phyloP scores from a whole-genome alignment of 1,284 basidiomycete species.

The Rhodotorula sp. region DNA sequence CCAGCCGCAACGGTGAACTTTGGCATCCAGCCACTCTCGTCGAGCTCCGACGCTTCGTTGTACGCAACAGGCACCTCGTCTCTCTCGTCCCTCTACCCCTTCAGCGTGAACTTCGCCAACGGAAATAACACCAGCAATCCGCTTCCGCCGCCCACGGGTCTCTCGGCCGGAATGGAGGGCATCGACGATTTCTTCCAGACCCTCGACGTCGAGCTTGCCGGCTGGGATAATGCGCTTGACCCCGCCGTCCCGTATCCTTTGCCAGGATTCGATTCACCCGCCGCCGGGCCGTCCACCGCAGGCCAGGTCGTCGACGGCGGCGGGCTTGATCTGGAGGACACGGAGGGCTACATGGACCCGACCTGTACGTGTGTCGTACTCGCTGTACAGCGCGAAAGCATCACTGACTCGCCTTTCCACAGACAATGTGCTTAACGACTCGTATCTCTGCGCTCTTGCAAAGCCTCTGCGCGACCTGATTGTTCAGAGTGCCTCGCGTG shows the following conservation, averaged over 20 bases:
- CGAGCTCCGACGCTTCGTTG: too few relatives aligned
- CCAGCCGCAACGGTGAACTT: too few relatives aligned
- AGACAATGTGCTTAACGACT: neutral
- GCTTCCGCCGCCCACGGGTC: neutral
- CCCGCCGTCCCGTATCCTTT: too few relatives aligned
- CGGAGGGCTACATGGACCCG: neutral
- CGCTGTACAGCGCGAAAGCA: fast-evolving
- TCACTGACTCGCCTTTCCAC: neutral
- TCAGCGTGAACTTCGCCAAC: too few relatives aligned
- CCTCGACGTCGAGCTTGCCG: conserved; percentile 12
- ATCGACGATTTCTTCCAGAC: neutral
- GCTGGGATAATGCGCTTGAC: conserved; percentile 3
- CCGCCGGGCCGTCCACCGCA: neutral
- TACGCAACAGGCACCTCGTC: too few relatives aligned
- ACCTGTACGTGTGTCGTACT: neutral
- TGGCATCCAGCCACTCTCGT: too few relatives aligned
- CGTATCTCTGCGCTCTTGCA: conserved; percentile 21
- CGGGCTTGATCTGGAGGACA: neutral
- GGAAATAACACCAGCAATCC: too few relatives aligned
- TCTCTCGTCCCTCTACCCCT: too few relatives aligned
- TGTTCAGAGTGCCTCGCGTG: neutral
- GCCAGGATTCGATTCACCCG: too few relatives aligned
- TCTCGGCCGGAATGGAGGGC: neutral
- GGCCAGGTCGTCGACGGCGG: neutral
- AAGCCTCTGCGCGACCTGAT: conserved; percentile 28